phyloP scores from a whole-genome alignment of 768 basidiomycete genomes.

The Phylloporus rhodoxanthus region DNA sequence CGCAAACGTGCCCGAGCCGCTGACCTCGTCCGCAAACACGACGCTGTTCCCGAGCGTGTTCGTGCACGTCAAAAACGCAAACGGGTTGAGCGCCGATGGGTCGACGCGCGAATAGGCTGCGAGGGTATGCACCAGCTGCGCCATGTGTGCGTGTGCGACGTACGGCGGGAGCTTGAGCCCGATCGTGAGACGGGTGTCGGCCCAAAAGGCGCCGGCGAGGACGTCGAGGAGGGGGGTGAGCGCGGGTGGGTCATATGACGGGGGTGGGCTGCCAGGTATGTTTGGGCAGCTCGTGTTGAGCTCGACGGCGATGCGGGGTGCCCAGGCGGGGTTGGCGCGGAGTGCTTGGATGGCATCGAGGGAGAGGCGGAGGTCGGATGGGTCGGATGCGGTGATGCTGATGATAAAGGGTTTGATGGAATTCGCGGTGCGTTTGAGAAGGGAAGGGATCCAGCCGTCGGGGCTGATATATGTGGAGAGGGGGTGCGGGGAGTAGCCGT shows the following conservation, averaged over 20 bases:
- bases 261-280: slow-evolving; percentile 54
- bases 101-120: slow-evolving; percentile 31
- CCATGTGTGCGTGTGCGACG: slow-evolving; percentile 56
- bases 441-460: slow-evolving; percentile 45
- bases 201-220: slow-evolving; percentile 43
- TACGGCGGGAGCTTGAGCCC: slow-evolving; percentile 82
- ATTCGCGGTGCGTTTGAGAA: slow-evolving; percentile 33
- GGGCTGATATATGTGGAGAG: slow-evolving; percentile 52
- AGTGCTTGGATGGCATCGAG: slow-evolving; percentile 55
- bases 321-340: slow-evolving; percentile 35
- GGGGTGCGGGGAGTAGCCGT: slow-evolving; percentile 81
- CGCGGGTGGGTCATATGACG: slow-evolving; percentile 50
- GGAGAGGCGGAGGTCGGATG: slow-evolving; percentile 49
- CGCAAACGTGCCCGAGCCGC: slow-evolving; percentile 38
- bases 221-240: slow-evolving; percentile 51
- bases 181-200: slow-evolving; percentile 53
- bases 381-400: slow-evolving; percentile 63
- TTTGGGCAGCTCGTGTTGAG: slow-evolving; percentile 86
- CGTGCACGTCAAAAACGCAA: slow-evolving; percentile 74
- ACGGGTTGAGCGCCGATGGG: slow-evolving; percentile 34
- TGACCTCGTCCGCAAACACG: slow-evolving; percentile 53
- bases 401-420: slow-evolving; percentile 67
- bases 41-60: slow-evolving; percentile 74
- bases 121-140: slow-evolving; percentile 44
- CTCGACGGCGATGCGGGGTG: slow-evolving; percentile 59